A percentile compares a stretch with the other conserved stretches of the same genome.
These are phyloP conservation scores for Mycosphaerella arachidis DNA, from an alignment of 2,329 filamentous ascomycete species.

Conservation along the genomic window DNA sequence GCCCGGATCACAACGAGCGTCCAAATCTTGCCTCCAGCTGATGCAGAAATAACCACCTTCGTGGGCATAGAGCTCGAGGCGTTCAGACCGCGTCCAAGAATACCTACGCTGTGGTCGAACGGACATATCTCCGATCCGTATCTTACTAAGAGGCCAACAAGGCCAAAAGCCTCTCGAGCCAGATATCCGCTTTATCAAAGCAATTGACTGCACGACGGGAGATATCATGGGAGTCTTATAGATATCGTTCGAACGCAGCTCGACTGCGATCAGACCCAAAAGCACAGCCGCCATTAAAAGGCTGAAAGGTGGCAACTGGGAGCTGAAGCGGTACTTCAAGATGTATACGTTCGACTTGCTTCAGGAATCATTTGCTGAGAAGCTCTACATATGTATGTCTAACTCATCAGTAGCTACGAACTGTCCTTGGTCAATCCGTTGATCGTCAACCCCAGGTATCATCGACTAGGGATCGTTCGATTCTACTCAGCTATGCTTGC, in stretches of 20 bases:
- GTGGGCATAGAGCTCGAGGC: constrained; percentile 23
- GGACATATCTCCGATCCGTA: constrained; percentile 25
- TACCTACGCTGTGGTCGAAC: constrained; percentile 23
- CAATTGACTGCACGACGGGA: constrained; percentile 19
- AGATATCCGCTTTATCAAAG: constrained; percentile 16
- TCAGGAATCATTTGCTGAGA: constrained; percentile 11
- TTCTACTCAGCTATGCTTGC: constrained; percentile 3
- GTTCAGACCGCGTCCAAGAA: constrained; percentile 25
- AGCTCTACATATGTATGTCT: constrained; percentile 21
- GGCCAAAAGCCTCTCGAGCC: constrained; percentile 10
- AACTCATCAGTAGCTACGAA: background rate
- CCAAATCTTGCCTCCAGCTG: constrained; percentile 13
- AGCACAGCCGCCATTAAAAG: constrained; percentile 20
- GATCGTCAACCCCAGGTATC: constrained; percentile 3
- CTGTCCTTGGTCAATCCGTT: constrained; percentile 7
- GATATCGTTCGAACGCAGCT: constrained; percentile 17
- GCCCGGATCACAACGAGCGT: constrained; percentile 14
- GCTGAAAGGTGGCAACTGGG: constrained; percentile 24
- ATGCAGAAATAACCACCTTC: constrained; percentile 22
- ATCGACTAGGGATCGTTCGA: constrained; percentile 9
- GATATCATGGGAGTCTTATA: constrained; percentile 21
- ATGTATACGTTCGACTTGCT: constrained; percentile 15
- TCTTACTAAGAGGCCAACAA: constrained; percentile 19
- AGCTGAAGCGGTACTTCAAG: constrained; percentile 18
- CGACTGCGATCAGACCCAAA: constrained; percentile 6